Evolutionary conservation across 176 grass and related monocot genomes (phyloP), one percentile per base, ranked within the genome.

Genomic region (Carex littledalei): DNA sequence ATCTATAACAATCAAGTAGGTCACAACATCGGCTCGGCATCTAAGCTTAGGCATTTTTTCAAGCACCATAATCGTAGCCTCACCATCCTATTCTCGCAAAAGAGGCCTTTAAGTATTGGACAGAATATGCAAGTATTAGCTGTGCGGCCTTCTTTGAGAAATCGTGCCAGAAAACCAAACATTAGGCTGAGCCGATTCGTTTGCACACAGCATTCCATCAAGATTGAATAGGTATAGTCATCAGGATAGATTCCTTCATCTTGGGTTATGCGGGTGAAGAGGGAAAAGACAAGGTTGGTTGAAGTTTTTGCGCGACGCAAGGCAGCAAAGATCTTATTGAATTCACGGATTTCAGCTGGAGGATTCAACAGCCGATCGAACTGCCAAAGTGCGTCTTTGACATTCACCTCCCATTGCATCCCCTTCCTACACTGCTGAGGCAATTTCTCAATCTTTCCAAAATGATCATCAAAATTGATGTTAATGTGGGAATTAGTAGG

Each of bases 11-110:
- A n/a, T 67, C 14, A 3, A 80, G 26, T 68, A 86, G 17, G 60
- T 56, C 5, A 80, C 2, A 26, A 41, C 13, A 78, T 32, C 10
- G 20, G 84, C 73, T 5, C 7, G 43, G 47, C 29, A 16, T 52
- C 84, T 74, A 21, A 66, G 2, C 9, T 17, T 37, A 22, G 60
- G 4, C 84, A 86, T 86, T 80, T 22, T 77, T 26, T 68, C 3
- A 2, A 65, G 49, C 31, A 86, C 1, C 26, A 76, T 32, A 31
- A 63, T 63, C 3, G 13, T 17, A 17, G 84, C 84, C 11, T 34
- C 35, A 11, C 57, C 1, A 1, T 39, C 17, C 35, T 32, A 35
- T 35, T 71, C 7, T 85, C 3, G 1, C 3, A 0, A 58, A 66
- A 85, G 8, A 85, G 31, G 5, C 66, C 83, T 71, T 74, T 37